Base-by-base conservation (phyloP, 2,329 filamentous ascomycete species). In the Fusarium nematophilum region DNA sequence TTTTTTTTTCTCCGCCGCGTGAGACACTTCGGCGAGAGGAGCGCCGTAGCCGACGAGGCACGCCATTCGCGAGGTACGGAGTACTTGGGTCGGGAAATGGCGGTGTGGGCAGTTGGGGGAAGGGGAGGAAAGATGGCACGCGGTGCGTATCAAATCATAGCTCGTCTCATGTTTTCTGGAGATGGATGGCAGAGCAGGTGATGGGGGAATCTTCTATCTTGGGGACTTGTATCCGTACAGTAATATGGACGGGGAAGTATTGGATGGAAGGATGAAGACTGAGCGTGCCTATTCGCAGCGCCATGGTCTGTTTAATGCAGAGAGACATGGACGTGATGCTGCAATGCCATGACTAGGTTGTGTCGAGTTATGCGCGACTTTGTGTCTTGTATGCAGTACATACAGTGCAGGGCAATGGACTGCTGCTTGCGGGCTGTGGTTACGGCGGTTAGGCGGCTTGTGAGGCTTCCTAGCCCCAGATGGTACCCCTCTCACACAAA, bases 1-100 rank as follows among this genome's bases (percentile, higher is more conserved):
- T n/a, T n/a, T 36, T n/a, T 59, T 50, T 56, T 59, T 68, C 65
- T 65, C 63, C 60, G 58, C 65, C 31, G 31, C 33, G 57, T 67
- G 65, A 68, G 65, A 67, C 65, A 67, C 14, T 36, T 33, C 42
- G 47, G 42, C 45, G 17, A 43, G 38, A 50, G 44, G 53, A 57
- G 51, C 63, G 65, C 64, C 47, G 27, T 53, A 65, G 50, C 65
- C 55, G 65, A 65, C 58, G 33, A 53, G 42, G 55, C 37, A 57
- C 51, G 42, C 58, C 51, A 63, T 59, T 43, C 36, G 14, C 18
- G 40, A n/a, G n/a, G n/a, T n/a, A n/a, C n/a, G n/a, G n/a, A n/a
- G n/a, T n/a, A n/a, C n/a, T n/a, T n/a, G n/a, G n/a, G n/a, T n/a
- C 44, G 29, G 50, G 56, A 61, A 68, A 57, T 65, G 47, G 66